Base-by-base conservation (phyloP, 192 early-diverging fungal genomes). In the Backusella australiensis region DNA sequence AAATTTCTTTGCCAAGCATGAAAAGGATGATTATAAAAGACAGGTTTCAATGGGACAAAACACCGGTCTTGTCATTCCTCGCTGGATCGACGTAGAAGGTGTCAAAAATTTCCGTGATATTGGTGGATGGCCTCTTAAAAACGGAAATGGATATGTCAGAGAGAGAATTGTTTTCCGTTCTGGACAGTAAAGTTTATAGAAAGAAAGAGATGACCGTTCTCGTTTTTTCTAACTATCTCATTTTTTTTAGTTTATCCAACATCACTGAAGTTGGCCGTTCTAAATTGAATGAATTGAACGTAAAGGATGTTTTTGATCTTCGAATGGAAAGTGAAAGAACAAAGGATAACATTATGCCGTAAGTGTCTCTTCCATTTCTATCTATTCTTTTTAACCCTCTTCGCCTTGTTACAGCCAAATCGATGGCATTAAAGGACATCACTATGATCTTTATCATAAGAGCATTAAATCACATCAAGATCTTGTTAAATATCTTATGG, bases 21-120 rank as follows among this genome's bases (percentile, higher is more conserved):
- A 74, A 56, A 44, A 67, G 5, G 71, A 78, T 65, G 67, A 73
- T 34, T 75, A 68, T 41, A 26, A 4, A 63, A 74, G 49, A 23
- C 67, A 67, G 19, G 2, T 35, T 19, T 34, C 52, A 0, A 79
- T 79, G 39, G 71, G 78, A 23, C 76, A 71, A 23, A 67, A 67
- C 70, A 36, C 34, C 0, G 39, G 52, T 8, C 35, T 83, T 23
- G 41, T 63, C n/a, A 82, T 85, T 46, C 81, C 80, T 19, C 39
- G 81, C 23, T 85, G 81, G 78, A 73, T 85, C 11, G 82, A 85
- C 75, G 83, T 89, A 1, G 84, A 85, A 6, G 89, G 89, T 4
- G 86, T 90, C 2, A 77, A 80, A 52, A 90, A 90, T 65, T 88
- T 90, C 72, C 80, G 89, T 67, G 87, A 86, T 74, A 75, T 90